A percentile compares a stretch with the other conserved stretches of the same genome.
Conservation (phyloP, 2,329 filamentous ascomycete genomes). For the Hirsutella thompsonii region DNA sequence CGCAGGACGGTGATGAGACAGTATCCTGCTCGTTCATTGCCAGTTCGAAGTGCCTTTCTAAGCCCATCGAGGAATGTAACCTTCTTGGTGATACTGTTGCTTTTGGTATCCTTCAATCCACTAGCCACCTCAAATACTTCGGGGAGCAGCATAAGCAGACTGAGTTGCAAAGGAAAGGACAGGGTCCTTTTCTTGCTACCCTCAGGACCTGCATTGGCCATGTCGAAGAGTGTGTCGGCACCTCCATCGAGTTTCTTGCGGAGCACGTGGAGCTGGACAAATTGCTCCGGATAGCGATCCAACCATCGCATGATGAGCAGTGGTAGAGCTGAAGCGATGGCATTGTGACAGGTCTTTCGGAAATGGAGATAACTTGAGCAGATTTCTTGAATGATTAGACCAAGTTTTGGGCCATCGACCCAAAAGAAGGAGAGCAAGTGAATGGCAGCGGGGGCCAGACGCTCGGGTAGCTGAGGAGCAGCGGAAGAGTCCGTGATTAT, state of each 20-base stretch:
- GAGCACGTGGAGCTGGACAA: conserved; percentile 47
- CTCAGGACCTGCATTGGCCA: conserved; percentile 50
- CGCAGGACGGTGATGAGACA: conserved; percentile 51
- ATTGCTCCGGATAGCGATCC: conserved; percentile 50
- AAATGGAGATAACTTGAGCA: conserved; percentile 56
- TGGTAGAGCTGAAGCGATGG: conserved; percentile 48
- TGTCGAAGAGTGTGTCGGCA: conserved; percentile 56
- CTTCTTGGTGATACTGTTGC: conserved; percentile 50
- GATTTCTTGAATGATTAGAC: conserved; percentile 50
- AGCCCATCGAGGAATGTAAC: conserved; percentile 51
- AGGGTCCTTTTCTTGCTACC: conserved; percentile 40
- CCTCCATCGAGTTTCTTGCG: conserved; percentile 51
- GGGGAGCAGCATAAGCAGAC: conserved; percentile 49
- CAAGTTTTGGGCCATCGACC: conserved; percentile 50
- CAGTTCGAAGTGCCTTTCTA: conserved; percentile 48
- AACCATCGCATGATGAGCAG: conserved; percentile 53
- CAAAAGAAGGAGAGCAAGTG: conserved; percentile 50
- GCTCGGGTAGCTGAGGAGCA: conserved; percentile 35
- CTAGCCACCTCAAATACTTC: conserved; percentile 60
- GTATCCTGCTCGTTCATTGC: conserved; percentile 54
- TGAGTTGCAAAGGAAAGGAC: conserved; percentile 50
- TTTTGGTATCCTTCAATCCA: conserved; percentile 52
- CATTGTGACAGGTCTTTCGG: conserved; percentile 49
- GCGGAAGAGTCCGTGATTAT: conserved; percentile 20
- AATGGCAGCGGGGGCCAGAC: conserved; percentile 37